Percentiles rank a stretch among this genome's conserved stretches.
Evolutionary conservation across 176 grass and related monocot species (phyloP).

Genomic region (Avena insularis): DNA sequence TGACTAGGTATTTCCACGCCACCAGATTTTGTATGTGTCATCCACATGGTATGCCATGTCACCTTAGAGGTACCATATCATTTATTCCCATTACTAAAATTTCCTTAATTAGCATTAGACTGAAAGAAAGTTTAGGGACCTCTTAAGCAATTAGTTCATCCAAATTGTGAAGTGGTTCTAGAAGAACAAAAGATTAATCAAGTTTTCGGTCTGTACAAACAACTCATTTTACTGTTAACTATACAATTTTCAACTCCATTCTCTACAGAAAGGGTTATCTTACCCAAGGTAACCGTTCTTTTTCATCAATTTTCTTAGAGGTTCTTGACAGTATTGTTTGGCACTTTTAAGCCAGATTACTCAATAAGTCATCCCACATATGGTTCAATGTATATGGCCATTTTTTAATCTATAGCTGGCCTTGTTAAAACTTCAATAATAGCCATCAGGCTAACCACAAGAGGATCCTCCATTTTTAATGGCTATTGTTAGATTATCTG

Average conservation of each 20-base stretch:
- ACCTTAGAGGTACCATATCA: neutral
- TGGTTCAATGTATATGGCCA: neutral
- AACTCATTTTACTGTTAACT: neutral
- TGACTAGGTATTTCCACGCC: neutral
- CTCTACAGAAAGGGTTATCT: neutral
- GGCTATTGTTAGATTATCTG: neutral
- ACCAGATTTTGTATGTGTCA: neutral
- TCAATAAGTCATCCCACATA: neutral
- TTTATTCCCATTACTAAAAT: neutral
- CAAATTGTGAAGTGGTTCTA: constrained; percentile 15
- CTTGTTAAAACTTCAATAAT: neutral
- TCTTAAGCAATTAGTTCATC: neutral
- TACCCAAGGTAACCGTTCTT: neutral
- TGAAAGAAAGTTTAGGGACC: neutral
- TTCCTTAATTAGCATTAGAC: neutral
- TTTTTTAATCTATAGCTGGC: neutral
- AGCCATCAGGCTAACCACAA: neutral
- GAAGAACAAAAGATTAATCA: neutral
- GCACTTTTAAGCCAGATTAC: neutral
- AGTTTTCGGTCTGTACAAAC: neutral
- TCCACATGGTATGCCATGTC: neutral
- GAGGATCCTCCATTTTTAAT: neutral
- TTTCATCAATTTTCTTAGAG: neutral
- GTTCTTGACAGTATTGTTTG: neutral
- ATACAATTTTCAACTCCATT: neutral